Percentiles rank a stretch among this genome's conserved stretches.
phyloP scores from a whole-genome alignment of 2,329 filamentous ascomycete genomes.

The Alternaria consortialis region DNA sequence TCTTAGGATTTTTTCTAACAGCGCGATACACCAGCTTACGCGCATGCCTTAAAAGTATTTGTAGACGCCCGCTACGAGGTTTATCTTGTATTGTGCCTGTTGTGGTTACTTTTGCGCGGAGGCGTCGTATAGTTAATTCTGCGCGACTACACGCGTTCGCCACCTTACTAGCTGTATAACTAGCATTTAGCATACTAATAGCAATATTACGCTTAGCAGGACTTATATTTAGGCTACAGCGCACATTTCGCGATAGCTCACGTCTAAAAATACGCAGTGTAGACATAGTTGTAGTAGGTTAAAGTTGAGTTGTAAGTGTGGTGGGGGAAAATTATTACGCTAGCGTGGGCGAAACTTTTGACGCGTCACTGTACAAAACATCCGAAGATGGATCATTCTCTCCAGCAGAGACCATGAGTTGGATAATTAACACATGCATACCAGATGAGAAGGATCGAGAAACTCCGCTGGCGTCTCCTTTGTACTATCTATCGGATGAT shows the following conservation, averaged over 20 bases:
- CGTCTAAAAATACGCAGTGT: background rate
- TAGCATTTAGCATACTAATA: background rate
- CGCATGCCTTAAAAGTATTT: slow-evolving; percentile 2
- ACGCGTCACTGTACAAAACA: too few species aligned
- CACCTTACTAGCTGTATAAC: background rate
- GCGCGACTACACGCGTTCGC: background rate
- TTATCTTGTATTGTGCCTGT: background rate
- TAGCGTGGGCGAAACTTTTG: too few species aligned
- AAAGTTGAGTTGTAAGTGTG: too few species aligned
- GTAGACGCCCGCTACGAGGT: slow-evolving; percentile 3
- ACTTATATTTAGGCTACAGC: background rate
- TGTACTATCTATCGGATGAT: too few species aligned
- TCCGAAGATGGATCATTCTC: too few species aligned
- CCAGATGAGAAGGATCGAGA: too few species aligned
- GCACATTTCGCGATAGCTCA: background rate
- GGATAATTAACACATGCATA: too few species aligned
- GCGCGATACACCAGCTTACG: slow-evolving; percentile 2
- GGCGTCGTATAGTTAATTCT: background rate
- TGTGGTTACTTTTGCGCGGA: background rate
- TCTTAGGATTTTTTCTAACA: slow-evolving; percentile 9
- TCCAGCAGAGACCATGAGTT: too few species aligned
- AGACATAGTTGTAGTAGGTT: background rate
- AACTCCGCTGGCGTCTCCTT: too few species aligned
- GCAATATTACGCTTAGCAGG: background rate
- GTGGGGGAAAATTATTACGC: too few species aligned